Percentiles rank a stretch among this genome's conserved stretches.
phyloP scores from a whole-genome alignment of 2,329 filamentous ascomycete species.

The Colletotrichum spinosum region DNA sequence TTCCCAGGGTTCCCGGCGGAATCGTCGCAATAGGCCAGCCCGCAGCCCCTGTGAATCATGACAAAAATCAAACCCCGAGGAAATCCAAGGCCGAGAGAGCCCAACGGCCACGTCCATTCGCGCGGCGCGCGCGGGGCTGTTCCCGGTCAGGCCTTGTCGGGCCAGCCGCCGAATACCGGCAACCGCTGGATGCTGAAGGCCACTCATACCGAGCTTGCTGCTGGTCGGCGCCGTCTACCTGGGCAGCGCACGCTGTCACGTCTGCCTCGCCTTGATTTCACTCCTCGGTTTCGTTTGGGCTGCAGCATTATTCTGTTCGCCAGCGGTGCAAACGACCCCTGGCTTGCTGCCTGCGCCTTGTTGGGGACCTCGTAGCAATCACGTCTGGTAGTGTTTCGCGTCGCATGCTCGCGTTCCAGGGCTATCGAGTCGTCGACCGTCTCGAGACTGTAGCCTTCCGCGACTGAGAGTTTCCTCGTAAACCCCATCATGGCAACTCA shows the following conservation, averaged over 20 bases:
- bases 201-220: neutral
- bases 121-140: neutral
- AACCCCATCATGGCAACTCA: constrained; percentile 7
- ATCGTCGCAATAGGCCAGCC: constrained; percentile 44
- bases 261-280: no score
- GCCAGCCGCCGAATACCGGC: neutral
- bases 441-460: constrained; percentile 17
- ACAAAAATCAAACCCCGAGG: constrained; percentile 17
- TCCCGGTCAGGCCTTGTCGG: neutral
- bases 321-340: neutral
- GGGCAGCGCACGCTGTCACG: no score
- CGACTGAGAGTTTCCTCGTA: neutral
- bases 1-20: constrained; percentile 40
- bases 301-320: neutral
- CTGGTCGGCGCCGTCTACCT: neutral
- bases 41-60: constrained; percentile 37
- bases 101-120: constrained; percentile 35
- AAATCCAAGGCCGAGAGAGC: constrained; percentile 38
- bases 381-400: constrained; percentile 34
- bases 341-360: constrained; percentile 7
- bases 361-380: neutral
- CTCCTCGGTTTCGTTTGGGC: constrained; percentile 7
- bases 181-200: neutral
- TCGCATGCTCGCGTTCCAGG: constrained; percentile 41
- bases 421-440: constrained; percentile 39